Conservation (phyloP, 331 rosid species). For the Saraca asoca region DNA sequence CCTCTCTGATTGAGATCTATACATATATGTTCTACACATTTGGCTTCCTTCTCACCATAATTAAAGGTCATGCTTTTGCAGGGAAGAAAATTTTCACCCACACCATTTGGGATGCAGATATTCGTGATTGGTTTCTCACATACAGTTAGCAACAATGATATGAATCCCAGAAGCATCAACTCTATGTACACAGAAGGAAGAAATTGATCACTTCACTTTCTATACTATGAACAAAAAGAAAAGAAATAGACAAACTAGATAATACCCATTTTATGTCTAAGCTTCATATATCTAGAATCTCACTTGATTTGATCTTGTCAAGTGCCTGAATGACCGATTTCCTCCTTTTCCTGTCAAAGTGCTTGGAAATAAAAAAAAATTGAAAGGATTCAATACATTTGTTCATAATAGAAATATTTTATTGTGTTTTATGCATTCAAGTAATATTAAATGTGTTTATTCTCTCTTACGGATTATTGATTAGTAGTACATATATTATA, state of each 20-base stretch:
- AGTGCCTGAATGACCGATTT: conserved; percentile 52
- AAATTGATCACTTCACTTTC: not conserved
- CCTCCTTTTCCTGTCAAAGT: conserved; percentile 45
- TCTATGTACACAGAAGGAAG: conserved; percentile 32
- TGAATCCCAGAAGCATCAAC: conserved; percentile 60
- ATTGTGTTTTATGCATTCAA: too few relatives aligned
- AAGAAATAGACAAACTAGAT: too few relatives aligned
- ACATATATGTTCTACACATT: conserved; percentile 46
- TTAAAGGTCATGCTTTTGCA: conserved; percentile 30
- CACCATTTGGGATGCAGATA: conserved; percentile 51
- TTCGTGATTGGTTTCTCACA: conserved; percentile 46
- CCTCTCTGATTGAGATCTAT: too few relatives aligned
- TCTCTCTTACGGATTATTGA: too few relatives aligned
- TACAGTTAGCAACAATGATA: conserved; percentile 54
- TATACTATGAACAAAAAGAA: not conserved
- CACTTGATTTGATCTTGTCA: conserved; percentile 58
- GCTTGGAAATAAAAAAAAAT: conserved; percentile 36
- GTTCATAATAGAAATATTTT: not conserved
- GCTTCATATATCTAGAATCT: too few relatives aligned
- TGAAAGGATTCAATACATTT: conserved; percentile 5
- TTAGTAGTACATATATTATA: too few relatives aligned
- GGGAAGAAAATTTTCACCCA: conserved; percentile 49
- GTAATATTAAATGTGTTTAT: too few relatives aligned
- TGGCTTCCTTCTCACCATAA: conserved; percentile 42
- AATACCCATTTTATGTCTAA: too few relatives aligned